Conservation (phyloP, 345 rosid genomes). For the Pistacia integerrima region DNA sequence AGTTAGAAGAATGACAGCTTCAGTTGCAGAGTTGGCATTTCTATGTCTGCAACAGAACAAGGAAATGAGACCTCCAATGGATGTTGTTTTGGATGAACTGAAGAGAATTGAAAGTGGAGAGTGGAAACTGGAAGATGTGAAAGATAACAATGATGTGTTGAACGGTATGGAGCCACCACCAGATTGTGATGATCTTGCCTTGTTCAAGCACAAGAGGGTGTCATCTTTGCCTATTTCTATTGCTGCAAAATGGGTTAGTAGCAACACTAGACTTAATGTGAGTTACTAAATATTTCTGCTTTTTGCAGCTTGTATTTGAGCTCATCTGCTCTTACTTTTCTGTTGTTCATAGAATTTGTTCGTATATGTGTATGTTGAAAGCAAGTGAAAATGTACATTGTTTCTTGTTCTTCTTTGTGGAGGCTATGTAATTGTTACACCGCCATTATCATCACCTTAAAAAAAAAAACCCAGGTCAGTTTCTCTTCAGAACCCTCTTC, state of each 20-base stretch:
- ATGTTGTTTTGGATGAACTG: constrained; percentile 46
- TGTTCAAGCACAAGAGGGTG: constrained; percentile 27
- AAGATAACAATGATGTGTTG: constrained; percentile 15
- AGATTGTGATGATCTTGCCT: constrained; percentile 32
- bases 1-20: constrained; percentile 43
- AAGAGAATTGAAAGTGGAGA: constrained; percentile 37
- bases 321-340: neutral
- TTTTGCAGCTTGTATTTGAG: neutral
- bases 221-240: constrained; percentile 60
- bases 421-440: no score
- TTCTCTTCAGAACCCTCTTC: no score
- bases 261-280: constrained; percentile 36
- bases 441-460: no score
- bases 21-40: constrained; percentile 62
- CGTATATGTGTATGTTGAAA: neutral
- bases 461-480: no score
- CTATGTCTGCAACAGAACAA: constrained; percentile 60
- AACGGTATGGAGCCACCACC: constrained; percentile 29
- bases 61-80: constrained; percentile 63
- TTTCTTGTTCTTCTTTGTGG: no score
- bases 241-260: constrained; percentile 54
- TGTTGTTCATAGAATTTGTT: neutral
- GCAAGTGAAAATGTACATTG: neutral
- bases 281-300: constrained; percentile 23
- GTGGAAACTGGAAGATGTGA: constrained; percentile 14